Evolutionary conservation across 768 basidiomycete species (phyloP).

Genomic region (Rhodotorula toruloides): DNA sequence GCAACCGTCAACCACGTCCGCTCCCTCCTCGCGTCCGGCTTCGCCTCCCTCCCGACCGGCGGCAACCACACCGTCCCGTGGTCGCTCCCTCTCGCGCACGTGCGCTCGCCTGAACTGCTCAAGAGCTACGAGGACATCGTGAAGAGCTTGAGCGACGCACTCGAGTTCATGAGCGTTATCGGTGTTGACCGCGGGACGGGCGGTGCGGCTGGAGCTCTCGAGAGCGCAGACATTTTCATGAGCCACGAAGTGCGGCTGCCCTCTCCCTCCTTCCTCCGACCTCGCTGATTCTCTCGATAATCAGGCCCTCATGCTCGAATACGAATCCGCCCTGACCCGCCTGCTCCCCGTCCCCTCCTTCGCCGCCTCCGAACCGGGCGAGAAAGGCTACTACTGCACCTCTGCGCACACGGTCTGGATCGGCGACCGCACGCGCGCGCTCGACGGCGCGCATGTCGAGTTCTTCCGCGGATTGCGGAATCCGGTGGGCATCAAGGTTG

Average conservation of each 20-base stretch:
- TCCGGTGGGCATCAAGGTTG: constrained; percentile 93
- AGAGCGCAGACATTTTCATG: constrained; percentile 90
- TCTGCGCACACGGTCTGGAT: constrained; percentile 73
- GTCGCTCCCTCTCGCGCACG: constrained; percentile 79
- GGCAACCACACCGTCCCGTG: constrained; percentile 20
- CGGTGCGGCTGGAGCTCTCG: constrained; percentile 69
- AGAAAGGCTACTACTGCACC: constrained; percentile 33
- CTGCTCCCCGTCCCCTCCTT: constrained; percentile 29
- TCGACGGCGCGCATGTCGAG: constrained; percentile 90
- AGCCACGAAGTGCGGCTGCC: constrained; percentile 52
- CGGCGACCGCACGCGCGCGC: constrained; percentile 87
- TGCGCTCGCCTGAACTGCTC: constrained; percentile 68
- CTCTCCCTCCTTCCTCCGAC: background rate
- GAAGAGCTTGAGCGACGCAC: constrained; percentile 75
- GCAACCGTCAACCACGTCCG: constrained; percentile 90
- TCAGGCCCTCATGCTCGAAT: constrained; percentile 85
- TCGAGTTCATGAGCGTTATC: constrained; percentile 87
- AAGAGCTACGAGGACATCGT: constrained; percentile 78
- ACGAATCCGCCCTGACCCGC: constrained; percentile 86
- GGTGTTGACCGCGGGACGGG: constrained; percentile 61
- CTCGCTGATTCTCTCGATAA: constrained; percentile 43
- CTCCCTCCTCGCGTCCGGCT: constrained; percentile 79
- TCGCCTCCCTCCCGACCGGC: constrained; percentile 63
- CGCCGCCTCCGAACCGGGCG: constrained; percentile 1
- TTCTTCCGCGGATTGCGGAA: constrained; percentile 85